phyloP scores from a whole-genome alignment of 2,329 filamentous ascomycete species.

The Chrysoporthe deuterocubensis region DNA sequence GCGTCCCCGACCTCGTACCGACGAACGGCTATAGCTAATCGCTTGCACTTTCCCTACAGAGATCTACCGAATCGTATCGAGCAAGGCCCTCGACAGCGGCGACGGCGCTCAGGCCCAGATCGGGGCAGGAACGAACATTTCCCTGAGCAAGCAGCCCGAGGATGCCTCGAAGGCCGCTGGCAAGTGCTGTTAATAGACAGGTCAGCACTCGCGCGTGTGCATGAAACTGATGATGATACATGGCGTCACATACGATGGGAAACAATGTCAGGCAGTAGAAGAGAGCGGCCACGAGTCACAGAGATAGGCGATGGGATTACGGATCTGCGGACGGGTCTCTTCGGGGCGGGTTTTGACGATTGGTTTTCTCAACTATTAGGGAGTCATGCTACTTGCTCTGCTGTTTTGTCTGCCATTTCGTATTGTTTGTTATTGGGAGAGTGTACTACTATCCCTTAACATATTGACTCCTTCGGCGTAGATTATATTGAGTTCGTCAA shows the following conservation, averaged over 20 bases:
- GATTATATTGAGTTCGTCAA: slow-evolving; percentile 11
- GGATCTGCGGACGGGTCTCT: slow-evolving; percentile 28
- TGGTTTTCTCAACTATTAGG: slow-evolving; percentile 28
- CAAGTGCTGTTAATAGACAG: slow-evolving; percentile 72
- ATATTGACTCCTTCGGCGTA: slow-evolving; percentile 11
- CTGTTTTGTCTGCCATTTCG: slow-evolving; percentile 24
- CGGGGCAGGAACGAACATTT: slow-evolving; percentile 79
- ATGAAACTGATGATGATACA: slow-evolving; percentile 40
- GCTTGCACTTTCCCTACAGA: slow-evolving; percentile 57
- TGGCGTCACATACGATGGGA: slow-evolving; percentile 38
- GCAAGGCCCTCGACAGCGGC: slow-evolving; percentile 92
- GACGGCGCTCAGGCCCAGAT: slow-evolving; percentile 81
- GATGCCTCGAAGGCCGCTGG: slow-evolving; percentile 74
- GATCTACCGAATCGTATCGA: slow-evolving; percentile 99
- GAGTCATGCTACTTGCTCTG: slow-evolving; percentile 32
- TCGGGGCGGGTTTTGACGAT: slow-evolving; percentile 28
- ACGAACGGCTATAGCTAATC: slow-evolving; percentile 6
- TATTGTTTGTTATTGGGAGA: slow-evolving; percentile 15
- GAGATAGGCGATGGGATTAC: slow-evolving; percentile 27
- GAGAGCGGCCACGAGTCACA: slow-evolving; percentile 22
- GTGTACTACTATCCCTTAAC: background rate
- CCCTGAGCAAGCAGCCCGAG: slow-evolving; percentile 84
- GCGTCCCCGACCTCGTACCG: slow-evolving; percentile 33
- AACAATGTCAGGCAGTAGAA: slow-evolving; percentile 31
- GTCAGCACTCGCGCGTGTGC: slow-evolving; percentile 32